Percentiles rank a stretch among this genome's conserved stretches.
phyloP scores from a whole-genome alignment of 2,329 filamentous ascomycete species.

The Neofusicoccum parvum region DNA sequence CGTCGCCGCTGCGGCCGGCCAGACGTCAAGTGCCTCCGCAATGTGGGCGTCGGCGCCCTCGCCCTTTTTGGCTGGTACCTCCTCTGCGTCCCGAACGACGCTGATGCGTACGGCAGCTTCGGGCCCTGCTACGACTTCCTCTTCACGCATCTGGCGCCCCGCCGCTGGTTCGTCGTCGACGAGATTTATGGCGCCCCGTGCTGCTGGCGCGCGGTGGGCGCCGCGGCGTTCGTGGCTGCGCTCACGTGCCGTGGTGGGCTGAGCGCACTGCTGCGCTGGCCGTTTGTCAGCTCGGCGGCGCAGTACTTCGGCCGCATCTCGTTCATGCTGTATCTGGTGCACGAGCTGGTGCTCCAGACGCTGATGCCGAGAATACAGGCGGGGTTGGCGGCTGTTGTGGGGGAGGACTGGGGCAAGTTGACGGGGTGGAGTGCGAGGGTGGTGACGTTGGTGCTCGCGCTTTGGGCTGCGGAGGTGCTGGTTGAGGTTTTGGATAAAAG shows the following conservation, averaged over 20 bases:
- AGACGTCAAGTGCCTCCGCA: background rate
- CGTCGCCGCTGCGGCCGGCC: background rate
- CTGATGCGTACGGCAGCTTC: background rate
- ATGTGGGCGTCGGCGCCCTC: conserved; percentile 35
- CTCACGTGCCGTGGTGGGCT: background rate
- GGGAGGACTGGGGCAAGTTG: background rate
- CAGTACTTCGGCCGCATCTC: background rate
- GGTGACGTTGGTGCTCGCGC: background rate
- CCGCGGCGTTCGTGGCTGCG: background rate
- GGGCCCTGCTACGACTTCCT: background rate
- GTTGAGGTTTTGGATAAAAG: background rate
- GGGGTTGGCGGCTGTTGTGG: background rate
- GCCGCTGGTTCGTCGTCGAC: background rate
- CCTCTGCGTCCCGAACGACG: background rate
- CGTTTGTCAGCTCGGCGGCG: background rate
- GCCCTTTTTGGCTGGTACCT: conserved; percentile 29
- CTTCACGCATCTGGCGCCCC: background rate
- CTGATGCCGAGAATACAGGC: background rate
- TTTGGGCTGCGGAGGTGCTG: background rate
- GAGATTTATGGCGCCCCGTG: background rate
- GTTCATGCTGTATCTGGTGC: background rate
- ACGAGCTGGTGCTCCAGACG: background rate
- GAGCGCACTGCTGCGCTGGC: background rate
- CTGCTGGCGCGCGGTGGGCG: conserved; percentile 1
- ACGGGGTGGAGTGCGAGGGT: background rate